Evolutionary conservation across 805 yeast species (phyloP).

Genomic region (Candida ovalis): DNA sequence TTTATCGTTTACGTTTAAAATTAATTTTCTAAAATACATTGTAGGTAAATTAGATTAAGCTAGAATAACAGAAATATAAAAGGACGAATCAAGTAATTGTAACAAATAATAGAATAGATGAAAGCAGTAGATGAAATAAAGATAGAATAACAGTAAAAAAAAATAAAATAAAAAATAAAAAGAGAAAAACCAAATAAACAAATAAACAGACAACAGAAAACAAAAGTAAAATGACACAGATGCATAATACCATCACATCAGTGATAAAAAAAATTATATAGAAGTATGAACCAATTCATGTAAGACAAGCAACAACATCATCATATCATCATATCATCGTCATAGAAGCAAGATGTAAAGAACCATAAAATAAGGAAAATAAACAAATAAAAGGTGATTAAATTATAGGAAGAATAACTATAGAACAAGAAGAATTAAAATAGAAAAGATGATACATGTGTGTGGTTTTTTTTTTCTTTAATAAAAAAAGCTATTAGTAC

Average conservation of each 20-base stretch:
- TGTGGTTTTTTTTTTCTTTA: neutral
- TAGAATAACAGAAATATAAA: neutral
- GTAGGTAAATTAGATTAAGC: neutral
- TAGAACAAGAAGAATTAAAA: neutral
- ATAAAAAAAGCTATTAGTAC: slow-evolving; percentile 8
- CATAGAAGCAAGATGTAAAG: neutral
- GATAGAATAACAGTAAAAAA: neutral
- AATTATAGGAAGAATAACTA: neutral
- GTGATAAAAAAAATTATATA: too few species aligned
- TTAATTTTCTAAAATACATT: neutral
- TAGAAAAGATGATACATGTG: neutral
- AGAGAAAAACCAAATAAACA: neutral
- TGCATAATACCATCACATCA: neutral
- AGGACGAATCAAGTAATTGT: neutral
- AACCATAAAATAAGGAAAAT: neutral
- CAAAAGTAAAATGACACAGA: neutral
- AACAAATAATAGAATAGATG: neutral
- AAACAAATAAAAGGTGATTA: neutral
- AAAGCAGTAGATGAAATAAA: neutral
- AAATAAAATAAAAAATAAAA: neutral
- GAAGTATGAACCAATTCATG: neutral
- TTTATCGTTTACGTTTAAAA: neutral
- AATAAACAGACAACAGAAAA: neutral
- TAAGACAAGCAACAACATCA: too few species aligned
- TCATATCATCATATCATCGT: neutral